Percentiles rank a stretch among this genome's conserved stretches.
These are phyloP conservation scores for Polytolypa hystricis DNA, from an alignment of 2,329 filamentous ascomycete species.

Conservation along the genomic window DNA sequence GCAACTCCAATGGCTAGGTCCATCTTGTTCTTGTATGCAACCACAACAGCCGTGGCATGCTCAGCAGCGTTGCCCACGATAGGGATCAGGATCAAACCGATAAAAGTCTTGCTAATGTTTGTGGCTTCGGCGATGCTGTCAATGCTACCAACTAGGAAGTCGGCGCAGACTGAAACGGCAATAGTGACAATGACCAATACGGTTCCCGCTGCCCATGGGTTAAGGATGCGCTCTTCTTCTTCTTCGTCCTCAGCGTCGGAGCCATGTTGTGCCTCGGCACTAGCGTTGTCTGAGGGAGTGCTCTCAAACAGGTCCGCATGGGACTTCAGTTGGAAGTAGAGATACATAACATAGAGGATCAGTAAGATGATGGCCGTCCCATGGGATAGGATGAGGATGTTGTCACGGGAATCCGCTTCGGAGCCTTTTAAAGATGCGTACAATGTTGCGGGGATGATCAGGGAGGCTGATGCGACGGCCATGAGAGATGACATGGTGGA, in stretches of 20 bases:
- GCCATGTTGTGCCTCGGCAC: conserved; percentile 21
- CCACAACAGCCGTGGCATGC: conserved; percentile 70
- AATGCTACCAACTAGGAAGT: conserved; percentile 67
- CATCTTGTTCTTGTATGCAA: conserved; percentile 63
- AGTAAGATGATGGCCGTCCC: conserved; percentile 67
- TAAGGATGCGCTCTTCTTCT: conserved; percentile 43
- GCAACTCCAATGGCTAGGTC: conserved; percentile 63
- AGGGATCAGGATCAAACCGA: conserved; percentile 66
- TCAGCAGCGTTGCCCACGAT: conserved; percentile 74
- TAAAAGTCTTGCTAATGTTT: conserved; percentile 68
- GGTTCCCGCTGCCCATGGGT: conserved; percentile 51
- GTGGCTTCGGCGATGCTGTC: conserved; percentile 58
- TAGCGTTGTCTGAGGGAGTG: conserved; percentile 11
- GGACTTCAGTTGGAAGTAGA: conserved; percentile 66
- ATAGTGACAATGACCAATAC: conserved; percentile 61
- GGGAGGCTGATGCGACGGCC: conserved; percentile 63
- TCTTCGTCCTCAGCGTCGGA: conserved; percentile 26
- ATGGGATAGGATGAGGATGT: conserved; percentile 61
- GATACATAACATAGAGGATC: conserved; percentile 62
- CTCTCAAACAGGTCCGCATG: conserved; percentile 61
- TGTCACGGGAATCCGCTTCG: conserved; percentile 28
- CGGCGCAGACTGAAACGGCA: conserved; percentile 61
- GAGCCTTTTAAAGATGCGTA: conserved; percentile 51
- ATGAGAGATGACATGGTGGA: conserved; percentile 55
- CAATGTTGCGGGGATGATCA: conserved; percentile 67